Base-by-base conservation (phyloP, 805 yeast genomes). In the Teunomyces aglyptinius region DNA sequence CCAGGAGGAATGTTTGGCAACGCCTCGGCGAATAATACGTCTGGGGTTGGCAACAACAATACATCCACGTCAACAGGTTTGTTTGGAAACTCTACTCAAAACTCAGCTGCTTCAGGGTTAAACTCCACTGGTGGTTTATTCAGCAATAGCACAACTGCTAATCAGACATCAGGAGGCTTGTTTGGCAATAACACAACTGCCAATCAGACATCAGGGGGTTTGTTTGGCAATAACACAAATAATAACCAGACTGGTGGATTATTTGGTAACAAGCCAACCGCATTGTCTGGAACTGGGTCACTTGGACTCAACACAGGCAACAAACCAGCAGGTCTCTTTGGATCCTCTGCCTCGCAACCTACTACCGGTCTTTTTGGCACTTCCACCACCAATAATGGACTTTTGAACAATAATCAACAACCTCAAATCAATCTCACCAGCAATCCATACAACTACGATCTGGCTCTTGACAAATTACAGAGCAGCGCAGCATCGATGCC, bases 391-490 rank as follows among this genome's bases (percentile, higher is more conserved):
- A 47, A 38, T 11, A 27, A 20, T 20, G 15, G 48, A 28, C 36
- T 42, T 35, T 41, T 15, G 43, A 47, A 39, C 43, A 34, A 19
- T 34, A 16, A 18, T 42, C 35, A 11, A 13, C 35, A 11, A 13
- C 13, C 15, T 8, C 49, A 44, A 16, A 24, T 29, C 40, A 38
- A 38, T 28, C 18, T 48, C 16, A 38, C n/a, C 24, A 12, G 48
- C 7, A 62, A 68, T 44, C 71, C 73, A 2, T 69, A 69, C 50
- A 64, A 60, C 33, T 61, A 61, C 20, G 57, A 59, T 36, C 49
- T 53, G 40, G 59, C 63, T 8, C 53, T 68, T 11, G 38, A 59
- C 5, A 49, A 53, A 29, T 54, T 64, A 12, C 57, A 54, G 38
- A 51, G 49, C 11, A 49, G 58, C 4, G 50, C 51, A 13, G 46